Conservation (phyloP, 345 rosid species). For the Euphorbia pulcherrima region DNA sequence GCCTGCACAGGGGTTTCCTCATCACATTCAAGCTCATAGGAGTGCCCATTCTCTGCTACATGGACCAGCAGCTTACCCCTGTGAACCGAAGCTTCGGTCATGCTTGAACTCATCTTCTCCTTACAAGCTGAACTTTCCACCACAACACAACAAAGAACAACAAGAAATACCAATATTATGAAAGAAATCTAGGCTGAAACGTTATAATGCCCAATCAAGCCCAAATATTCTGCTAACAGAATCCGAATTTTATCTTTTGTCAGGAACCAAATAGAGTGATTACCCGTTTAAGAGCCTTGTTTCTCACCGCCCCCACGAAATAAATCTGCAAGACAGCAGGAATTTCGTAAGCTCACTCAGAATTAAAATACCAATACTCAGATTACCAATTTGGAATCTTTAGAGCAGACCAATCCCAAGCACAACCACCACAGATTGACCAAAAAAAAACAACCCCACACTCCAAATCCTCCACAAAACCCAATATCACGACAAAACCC, state of each 20-base stretch:
- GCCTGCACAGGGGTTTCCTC: slow-evolving; percentile 63
- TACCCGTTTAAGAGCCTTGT: slow-evolving; percentile 18
- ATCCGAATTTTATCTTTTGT: slow-evolving; percentile 8
- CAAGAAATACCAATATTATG: neutral
- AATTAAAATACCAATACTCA: neutral
- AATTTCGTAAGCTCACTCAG: slow-evolving; percentile 9
- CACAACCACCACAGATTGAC: slow-evolving; percentile 13
- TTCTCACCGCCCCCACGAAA: slow-evolving; percentile 21
- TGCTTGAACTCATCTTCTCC: slow-evolving; percentile 68
- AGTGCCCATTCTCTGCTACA: slow-evolving; percentile 83
- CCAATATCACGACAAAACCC: slow-evolving; percentile 20
- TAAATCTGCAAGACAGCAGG: slow-evolving; percentile 19
- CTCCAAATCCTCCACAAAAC: slow-evolving; percentile 26
- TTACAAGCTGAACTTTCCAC: slow-evolving; percentile 26
- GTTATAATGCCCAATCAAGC: slow-evolving; percentile 1
- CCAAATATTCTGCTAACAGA: slow-evolving; percentile 4
- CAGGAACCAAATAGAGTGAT: neutral
- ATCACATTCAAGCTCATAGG: slow-evolving; percentile 62
- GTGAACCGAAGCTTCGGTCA: slow-evolving; percentile 43
- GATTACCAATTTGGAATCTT: slow-evolving; percentile 7
- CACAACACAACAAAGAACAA: slow-evolving; percentile 28
- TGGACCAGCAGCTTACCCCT: slow-evolving; percentile 74
- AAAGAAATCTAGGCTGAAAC: neutral
- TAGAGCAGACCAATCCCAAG: slow-evolving; percentile 5
- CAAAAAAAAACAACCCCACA: slow-evolving; percentile 13